Evolutionary conservation across 306 rosid species (phyloP).

Genomic region (Hippophae gyantsensis): DNA sequence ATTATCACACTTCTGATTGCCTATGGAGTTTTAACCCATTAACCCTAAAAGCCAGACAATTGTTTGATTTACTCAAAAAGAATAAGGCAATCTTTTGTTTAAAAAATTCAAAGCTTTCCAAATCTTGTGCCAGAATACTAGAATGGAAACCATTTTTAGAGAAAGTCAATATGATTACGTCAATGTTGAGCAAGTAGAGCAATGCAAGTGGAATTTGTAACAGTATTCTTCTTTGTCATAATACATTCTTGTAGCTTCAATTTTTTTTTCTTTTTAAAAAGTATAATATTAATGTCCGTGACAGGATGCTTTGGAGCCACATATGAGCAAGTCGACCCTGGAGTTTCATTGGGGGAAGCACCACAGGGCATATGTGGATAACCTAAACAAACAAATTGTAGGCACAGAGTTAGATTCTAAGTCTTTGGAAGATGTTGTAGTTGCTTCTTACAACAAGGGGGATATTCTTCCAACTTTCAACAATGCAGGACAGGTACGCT

Average conservation of each 20-base stretch:
- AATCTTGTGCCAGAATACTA: too few species aligned
- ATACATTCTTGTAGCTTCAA: not conserved
- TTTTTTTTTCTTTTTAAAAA: too few species aligned
- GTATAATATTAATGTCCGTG: not conserved
- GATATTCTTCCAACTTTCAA: slow-evolving; percentile 74
- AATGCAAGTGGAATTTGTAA: not conserved
- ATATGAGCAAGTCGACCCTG: slow-evolving; percentile 68
- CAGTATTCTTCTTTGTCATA: slow-evolving; percentile 4
- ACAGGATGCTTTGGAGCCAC: slow-evolving; percentile 85
- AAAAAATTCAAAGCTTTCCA: too few species aligned
- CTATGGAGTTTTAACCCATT: not conserved
- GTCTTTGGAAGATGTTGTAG: slow-evolving; percentile 49
- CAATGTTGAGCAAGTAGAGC: slow-evolving; percentile 14
- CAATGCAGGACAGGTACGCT: slow-evolving; percentile 78
- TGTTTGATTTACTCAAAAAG: slow-evolving; percentile 7
- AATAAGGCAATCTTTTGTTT: not conserved
- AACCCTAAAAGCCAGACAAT: not conserved
- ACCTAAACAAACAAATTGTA: slow-evolving; percentile 69
- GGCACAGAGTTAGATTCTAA: slow-evolving; percentile 61
- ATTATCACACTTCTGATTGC: not conserved
- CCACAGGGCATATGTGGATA: slow-evolving; percentile 72
- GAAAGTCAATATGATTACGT: too few species aligned
- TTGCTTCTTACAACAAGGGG: slow-evolving; percentile 59
- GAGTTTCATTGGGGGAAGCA: slow-evolving; percentile 97
- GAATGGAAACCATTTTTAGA: too few species aligned